Percentiles rank a stretch among this genome's conserved stretches.
These are phyloP conservation scores for Chytriomyces confervae DNA, from an alignment of 192 early-diverging fungal genomes.

Conservation along the genomic window DNA sequence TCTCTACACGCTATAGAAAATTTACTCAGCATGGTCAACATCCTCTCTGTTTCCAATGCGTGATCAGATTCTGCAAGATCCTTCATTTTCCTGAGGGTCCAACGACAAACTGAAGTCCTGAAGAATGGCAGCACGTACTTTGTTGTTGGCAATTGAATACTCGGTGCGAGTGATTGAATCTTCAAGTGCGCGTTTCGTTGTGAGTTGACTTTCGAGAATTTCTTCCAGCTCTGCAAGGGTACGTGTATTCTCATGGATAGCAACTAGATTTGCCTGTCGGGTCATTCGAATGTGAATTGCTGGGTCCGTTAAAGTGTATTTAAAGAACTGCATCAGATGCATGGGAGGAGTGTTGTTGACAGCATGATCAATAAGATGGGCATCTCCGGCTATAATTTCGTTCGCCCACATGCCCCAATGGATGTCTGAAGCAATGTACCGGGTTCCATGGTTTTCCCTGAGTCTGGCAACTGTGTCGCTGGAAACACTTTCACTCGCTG, in stretches of 20 bases:
- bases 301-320: not conserved
- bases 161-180: not conserved
- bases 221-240: not conserved
- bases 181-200: not conserved
- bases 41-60: not conserved
- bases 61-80: too few species aligned
- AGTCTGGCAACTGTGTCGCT: not conserved
- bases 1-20: not conserved
- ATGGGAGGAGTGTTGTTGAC: not conserved
- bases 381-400: not conserved
- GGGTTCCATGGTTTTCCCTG: not conserved
- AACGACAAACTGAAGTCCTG: not conserved
- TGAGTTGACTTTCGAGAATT: not conserved
- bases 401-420: not conserved
- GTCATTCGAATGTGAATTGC: not conserved
- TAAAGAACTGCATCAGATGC: not conserved
- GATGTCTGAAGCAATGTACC: not conserved
- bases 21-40: conserved; percentile 12
- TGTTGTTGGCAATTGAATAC: not conserved
- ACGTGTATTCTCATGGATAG: not conserved
- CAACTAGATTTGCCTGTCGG: not conserved
- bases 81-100: too few species aligned
- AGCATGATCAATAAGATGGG: not conserved
- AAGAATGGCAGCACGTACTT: not conserved
- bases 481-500: too few species aligned